Evolutionary conservation across 1,139 yeast genomes (phyloP).

Genomic region (Chernovozyma sophiae-reginae): DNA sequence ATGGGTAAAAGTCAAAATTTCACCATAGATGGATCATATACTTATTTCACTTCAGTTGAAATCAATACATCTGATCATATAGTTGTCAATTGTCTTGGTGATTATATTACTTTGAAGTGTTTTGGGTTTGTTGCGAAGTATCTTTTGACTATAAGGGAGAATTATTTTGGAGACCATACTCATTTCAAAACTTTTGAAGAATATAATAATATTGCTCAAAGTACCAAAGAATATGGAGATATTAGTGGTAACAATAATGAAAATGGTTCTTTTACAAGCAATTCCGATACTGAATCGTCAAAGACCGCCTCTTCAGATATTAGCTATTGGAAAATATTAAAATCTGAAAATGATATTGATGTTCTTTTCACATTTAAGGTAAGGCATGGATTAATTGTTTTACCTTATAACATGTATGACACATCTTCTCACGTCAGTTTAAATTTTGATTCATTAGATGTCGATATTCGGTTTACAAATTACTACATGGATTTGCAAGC

Average conservation of each 20-base stretch:
- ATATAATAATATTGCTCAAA: slow-evolving; percentile 25
- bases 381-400: slow-evolving; percentile 60
- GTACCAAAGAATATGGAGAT: slow-evolving; percentile 9
- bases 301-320: slow-evolving; percentile 12
- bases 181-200: slow-evolving; percentile 87
- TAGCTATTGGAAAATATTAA: slow-evolving; percentile 38
- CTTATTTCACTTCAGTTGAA: slow-evolving; percentile 55
- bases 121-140: slow-evolving; percentile 80
- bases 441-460: slow-evolving; percentile 61
- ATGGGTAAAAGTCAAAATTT: slow-evolving; percentile 66
- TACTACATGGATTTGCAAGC: slow-evolving; percentile 85
- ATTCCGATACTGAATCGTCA: slow-evolving; percentile 4
- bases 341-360: slow-evolving; percentile 72
- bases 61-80: slow-evolving; percentile 66
- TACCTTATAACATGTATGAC: slow-evolving; percentile 74
- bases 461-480: slow-evolving; percentile 82
- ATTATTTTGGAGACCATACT: slow-evolving; percentile 83
- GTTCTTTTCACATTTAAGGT: slow-evolving; percentile 69
- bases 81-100: slow-evolving; percentile 62
- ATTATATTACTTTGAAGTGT: slow-evolving; percentile 61
- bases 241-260: background rate
- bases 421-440: slow-evolving; percentile 60
- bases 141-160: slow-evolving; percentile 74
- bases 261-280: background rate
- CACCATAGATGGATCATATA: slow-evolving; percentile 60